These are phyloP conservation scores for Fraxinus americana DNA, from an alignment of 257 asterid genomes.

Conservation along the genomic window DNA sequence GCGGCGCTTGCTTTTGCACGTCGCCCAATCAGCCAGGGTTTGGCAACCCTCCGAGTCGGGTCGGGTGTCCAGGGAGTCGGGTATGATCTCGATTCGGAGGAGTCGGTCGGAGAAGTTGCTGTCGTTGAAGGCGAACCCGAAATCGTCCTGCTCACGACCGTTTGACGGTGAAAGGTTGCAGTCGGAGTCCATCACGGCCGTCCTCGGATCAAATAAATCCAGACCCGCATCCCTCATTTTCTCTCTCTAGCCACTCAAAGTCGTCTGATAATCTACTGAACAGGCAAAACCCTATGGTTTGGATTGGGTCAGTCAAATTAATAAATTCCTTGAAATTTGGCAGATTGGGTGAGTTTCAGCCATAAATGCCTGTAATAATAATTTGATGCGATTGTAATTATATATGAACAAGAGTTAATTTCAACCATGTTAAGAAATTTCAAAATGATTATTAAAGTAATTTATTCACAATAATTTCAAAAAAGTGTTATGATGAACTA, in stretches of 20 bases:
- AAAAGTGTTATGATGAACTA: no score
- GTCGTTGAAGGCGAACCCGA: constrained; percentile 85
- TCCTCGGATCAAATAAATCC: constrained; percentile 82
- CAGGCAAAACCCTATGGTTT: not conserved
- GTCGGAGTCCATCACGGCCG: constrained; percentile 67
- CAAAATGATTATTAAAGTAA: not conserved
- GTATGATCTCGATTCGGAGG: constrained; percentile 64
- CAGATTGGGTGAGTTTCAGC: not conserved
- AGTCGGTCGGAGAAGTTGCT: constrained; percentile 78
- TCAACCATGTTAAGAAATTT: not conserved
- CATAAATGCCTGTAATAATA: not conserved
- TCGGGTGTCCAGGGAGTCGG: constrained; percentile 45
- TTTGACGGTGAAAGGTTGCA: constrained; percentile 39
- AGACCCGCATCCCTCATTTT: constrained; percentile 60
- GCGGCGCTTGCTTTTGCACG: constrained; percentile 60
- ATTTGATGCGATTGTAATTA: not conserved
- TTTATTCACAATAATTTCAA: no score
- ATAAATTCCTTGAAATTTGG: not conserved
- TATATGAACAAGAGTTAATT: not conserved
- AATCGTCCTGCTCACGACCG: constrained; percentile 59
- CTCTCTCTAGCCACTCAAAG: constrained; percentile 1
- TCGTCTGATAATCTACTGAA: constrained; percentile 16
- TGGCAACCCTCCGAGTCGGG: constrained; percentile 44
- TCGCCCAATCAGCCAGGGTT: constrained; percentile 70
- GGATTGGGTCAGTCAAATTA: not conserved